Evolutionary conservation across 805 yeast species (phyloP).

Genomic region (Saturnispora ahearnii): DNA sequence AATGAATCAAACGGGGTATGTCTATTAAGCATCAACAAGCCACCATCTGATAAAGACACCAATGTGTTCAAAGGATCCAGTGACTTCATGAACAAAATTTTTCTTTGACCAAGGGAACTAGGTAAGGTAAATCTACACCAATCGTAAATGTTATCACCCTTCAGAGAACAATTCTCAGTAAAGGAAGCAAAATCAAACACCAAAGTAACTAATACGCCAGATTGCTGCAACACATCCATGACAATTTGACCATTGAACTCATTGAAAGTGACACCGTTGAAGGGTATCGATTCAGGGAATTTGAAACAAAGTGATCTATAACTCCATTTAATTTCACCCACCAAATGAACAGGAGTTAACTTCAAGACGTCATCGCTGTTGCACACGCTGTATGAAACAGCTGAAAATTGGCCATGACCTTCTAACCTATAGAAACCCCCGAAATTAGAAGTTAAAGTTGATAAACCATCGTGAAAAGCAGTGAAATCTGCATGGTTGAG

Average conservation of each 20-base stretch:
- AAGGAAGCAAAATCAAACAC: conserved; percentile 38
- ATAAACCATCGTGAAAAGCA: background rate
- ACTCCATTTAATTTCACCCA: conserved; percentile 28
- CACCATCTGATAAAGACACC: conserved; percentile 69
- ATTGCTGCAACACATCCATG: conserved; percentile 46
- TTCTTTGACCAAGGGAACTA: conserved; percentile 49
- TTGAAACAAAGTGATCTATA: conserved; percentile 32
- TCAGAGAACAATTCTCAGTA: conserved; percentile 12
- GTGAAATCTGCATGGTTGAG: background rate
- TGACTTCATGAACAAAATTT: conserved; percentile 44
- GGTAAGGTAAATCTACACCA: conserved; percentile 70
- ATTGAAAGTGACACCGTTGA: conserved; percentile 31
- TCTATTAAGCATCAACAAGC: conserved; percentile 49
- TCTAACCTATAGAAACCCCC: conserved; percentile 17
- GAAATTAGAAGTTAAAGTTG: background rate
- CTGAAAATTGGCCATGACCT: conserved; percentile 11
- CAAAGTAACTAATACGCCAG: conserved; percentile 45
- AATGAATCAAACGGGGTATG: conserved; percentile 13
- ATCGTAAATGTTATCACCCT: conserved; percentile 27
- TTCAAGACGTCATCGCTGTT: conserved; percentile 18
- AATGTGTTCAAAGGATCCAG: conserved; percentile 38
- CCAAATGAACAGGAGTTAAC: conserved; percentile 33
- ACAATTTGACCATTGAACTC: conserved; percentile 27
- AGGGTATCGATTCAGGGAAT: conserved; percentile 31
- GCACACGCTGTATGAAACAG: conserved; percentile 18